Conservation (phyloP, 2,329 filamentous ascomycete genomes). For the Zasmidium angulare region DNA sequence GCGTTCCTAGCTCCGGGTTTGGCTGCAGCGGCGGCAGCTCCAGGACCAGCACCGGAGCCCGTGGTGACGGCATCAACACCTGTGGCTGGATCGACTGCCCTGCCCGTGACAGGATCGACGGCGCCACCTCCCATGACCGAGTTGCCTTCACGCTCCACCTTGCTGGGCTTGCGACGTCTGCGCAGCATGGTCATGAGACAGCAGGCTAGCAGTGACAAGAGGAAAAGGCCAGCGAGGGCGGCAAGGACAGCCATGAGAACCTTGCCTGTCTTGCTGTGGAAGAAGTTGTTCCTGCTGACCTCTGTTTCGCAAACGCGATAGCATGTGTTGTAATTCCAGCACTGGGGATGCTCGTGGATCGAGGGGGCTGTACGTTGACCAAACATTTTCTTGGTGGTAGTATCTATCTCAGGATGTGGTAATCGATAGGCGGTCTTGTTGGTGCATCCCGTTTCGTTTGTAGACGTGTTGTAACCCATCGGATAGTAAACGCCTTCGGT, state of each 20-base stretch:
- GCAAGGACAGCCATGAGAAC: not conserved
- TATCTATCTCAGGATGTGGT: not conserved
- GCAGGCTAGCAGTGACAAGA: not conserved
- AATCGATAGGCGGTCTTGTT: not conserved
- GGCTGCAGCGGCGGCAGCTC: constrained; percentile 6
- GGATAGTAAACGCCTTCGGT: constrained; percentile 1
- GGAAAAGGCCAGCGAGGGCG: not conserved
- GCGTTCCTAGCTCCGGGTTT: constrained; percentile 7
- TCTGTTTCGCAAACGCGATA: not conserved
- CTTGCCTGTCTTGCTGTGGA: not conserved
- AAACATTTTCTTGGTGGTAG: not conserved
- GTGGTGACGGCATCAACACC: not conserved
- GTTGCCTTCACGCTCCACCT: not conserved
- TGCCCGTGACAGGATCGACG: not conserved
- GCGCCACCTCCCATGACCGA: not conserved
- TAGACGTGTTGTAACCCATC: not conserved
- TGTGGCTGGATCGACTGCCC: not conserved
- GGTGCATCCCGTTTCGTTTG: not conserved
- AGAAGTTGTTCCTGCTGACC: not conserved
- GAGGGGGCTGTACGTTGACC: not conserved
- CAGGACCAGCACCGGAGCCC: constrained; percentile 2
- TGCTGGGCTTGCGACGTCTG: not conserved
- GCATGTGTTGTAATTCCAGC: constrained; percentile 1
- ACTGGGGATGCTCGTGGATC: not conserved
- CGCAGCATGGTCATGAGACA: not conserved